Evolutionary conservation across 164 flowering plant species (phyloP), one percentile per base, ranked within the genome.

Genomic region (Dillenia turbinata): DNA sequence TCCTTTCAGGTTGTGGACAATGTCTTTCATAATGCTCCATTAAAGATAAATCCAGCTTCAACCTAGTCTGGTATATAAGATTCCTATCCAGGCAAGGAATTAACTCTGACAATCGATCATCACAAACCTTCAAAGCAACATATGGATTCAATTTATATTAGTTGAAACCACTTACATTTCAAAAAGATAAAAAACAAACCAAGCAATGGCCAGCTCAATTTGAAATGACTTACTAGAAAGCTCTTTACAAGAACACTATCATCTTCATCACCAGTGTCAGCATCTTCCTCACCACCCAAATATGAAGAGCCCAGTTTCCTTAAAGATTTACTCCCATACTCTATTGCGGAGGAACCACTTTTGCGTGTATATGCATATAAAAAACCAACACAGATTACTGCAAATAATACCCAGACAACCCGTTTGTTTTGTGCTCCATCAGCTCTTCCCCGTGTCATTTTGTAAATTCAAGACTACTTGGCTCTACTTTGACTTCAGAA

Each of bases 71-170:
- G 60, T 87, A 89, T 49, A 87, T 85, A 56, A 87, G 83, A 60
- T 92, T 71, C 63, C 96, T 81, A 73, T 92, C 96, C 57, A 92
- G 73, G 74, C 97, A 92, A 19, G 96, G 97, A 62, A 92, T 89
- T 59, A 92, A 64, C 66, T 92, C 97, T 9, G 94, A 85, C 62
- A 84, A 83, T 11, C 81, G 84, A 71, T 89, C 90, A 78, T 89
- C 94, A 67, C 97, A 91, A 49, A 91, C 97, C 97, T 91, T 74
- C 55, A 67, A 71, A 67, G 44, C 49, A 65, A 33, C 40, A 33
- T 33, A 33, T 4, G 40, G 17, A 62, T 49, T 10, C 3, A 60
- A 16, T 16, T 58, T 19, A 61, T 16, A 52, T 54, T 33, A 67
- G 56, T 63, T 26, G n/a, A 62, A 70, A 10, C 9, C 24, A 47